These are phyloP conservation scores for Millerago galiae DNA, from an alignment of 805 yeast species.

Conservation along the genomic window DNA sequence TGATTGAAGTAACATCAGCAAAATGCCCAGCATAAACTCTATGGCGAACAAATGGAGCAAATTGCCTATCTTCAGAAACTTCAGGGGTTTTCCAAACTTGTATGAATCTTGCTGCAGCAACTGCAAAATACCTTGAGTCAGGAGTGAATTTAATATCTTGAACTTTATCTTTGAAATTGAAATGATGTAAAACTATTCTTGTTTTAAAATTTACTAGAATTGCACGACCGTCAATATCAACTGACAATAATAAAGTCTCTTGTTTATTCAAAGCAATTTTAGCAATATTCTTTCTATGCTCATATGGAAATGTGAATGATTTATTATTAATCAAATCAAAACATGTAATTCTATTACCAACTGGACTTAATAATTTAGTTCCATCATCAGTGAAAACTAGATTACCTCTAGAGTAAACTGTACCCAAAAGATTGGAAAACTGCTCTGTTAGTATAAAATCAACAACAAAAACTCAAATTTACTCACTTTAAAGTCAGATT, in stretches of 20 bases:
- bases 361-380: conserved; percentile 76
- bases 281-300: conserved; percentile 80
- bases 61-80: conserved; percentile 75
- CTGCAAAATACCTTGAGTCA: conserved; percentile 81
- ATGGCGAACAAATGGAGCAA: conserved; percentile 92
- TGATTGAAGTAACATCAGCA: conserved; percentile 65
- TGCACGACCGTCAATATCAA: conserved; percentile 91
- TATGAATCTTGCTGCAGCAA: conserved; percentile 72
- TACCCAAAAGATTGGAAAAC: conserved; percentile 86
- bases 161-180: conserved; percentile 82
- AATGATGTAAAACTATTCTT: conserved; percentile 84
- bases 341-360: conserved; percentile 86
- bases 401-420: conserved; percentile 93
- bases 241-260: conserved; percentile 70
- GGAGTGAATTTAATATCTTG: conserved; percentile 77
- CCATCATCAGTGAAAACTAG: conserved; percentile 84
- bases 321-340: conserved; percentile 81
- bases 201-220: conserved; percentile 80
- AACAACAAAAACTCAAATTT: neutral
- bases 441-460: conserved; percentile 17
- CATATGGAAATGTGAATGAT: conserved; percentile 86
- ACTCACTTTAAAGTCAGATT: conserved; percentile 58
- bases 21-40: conserved; percentile 91
- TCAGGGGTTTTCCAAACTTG: conserved; percentile 95
- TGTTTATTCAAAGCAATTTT: conserved; percentile 79